Evolutionary conservation across 2,329 filamentous ascomycete species (phyloP).

Genomic region (Dothidotthia symphoricarpi): DNA sequence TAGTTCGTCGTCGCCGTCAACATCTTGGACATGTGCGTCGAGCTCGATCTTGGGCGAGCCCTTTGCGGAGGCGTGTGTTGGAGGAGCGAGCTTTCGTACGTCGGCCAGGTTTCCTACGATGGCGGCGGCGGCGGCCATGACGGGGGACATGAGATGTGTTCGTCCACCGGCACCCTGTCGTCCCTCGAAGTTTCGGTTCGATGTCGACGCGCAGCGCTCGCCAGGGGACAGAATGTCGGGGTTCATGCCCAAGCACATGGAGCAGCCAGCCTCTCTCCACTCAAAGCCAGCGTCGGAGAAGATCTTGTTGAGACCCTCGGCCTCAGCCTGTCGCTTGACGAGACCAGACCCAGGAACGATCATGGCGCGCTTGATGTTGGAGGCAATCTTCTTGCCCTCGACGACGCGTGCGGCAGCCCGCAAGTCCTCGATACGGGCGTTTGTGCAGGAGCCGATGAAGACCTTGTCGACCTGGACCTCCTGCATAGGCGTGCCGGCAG

Average conservation of each 20-base stretch:
- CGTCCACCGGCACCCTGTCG: slow-evolving; percentile 88
- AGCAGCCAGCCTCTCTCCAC: slow-evolving; percentile 97
- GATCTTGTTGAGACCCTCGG: slow-evolving; percentile 88
- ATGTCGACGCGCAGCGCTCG: slow-evolving; percentile 92
- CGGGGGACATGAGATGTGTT: slow-evolving; percentile 94
- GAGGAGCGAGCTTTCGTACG: slow-evolving; percentile 71
- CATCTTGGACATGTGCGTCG: slow-evolving; percentile 57
- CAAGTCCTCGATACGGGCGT: slow-evolving; percentile 93
- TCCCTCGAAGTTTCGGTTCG: slow-evolving; percentile 96
- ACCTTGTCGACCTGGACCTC: slow-evolving; percentile 93
- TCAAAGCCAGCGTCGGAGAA: slow-evolving; percentile 92
- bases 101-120: slow-evolving; percentile 90
- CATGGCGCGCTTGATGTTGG: slow-evolving; percentile 91
- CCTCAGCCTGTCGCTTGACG: slow-evolving; percentile 87
- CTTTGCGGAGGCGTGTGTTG: slow-evolving; percentile 42
- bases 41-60: slow-evolving; percentile 61
- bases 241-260: slow-evolving; percentile 99
- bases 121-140: slow-evolving; percentile 90
- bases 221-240: slow-evolving; percentile 90
- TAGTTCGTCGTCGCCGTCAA: slow-evolving; percentile 61
- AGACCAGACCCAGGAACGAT: slow-evolving; percentile 94
- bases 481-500: slow-evolving; percentile 81
- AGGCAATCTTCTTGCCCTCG: slow-evolving; percentile 79
- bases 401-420: slow-evolving; percentile 83
- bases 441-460: slow-evolving; percentile 97